Evolutionary conservation across 2,329 filamentous ascomycete species (phyloP).

Genomic region (Colletotrichum sp.): DNA sequence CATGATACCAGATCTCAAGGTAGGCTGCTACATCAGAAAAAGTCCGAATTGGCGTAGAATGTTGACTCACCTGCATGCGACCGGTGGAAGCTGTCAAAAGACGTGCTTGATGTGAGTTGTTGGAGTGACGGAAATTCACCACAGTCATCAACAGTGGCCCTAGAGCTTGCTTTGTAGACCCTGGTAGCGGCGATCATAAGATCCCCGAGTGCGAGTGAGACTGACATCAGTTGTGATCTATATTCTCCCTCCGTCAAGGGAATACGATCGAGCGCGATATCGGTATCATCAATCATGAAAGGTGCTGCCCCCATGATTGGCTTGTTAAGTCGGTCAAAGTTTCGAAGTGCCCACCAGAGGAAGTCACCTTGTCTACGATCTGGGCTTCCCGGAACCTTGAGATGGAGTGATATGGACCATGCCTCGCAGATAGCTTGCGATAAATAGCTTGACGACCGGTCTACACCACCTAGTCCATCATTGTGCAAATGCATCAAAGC

Average conservation of each 20-base stretch:
- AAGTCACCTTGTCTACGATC: conserved; percentile 18
- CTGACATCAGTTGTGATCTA: conserved; percentile 14
- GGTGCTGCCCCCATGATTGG: conserved; percentile 24
- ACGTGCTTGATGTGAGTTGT: not conserved
- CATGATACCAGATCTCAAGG: conserved; percentile 24
- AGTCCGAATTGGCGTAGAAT: not conserved
- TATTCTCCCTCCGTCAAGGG: not conserved
- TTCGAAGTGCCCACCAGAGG: conserved; percentile 23
- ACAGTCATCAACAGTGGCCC: conserved; percentile 10
- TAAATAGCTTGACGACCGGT: conserved; percentile 24
- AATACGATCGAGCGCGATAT: conserved; percentile 17
- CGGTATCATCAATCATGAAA: conserved; percentile 25
- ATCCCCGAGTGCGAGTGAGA: conserved; percentile 20
- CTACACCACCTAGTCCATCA: conserved; percentile 24
- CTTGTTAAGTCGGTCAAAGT: conserved; percentile 25
- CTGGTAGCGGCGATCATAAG: conserved; percentile 21
- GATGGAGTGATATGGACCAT: conserved; percentile 26
- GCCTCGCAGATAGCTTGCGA: conserved; percentile 28
- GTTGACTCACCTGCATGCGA: conserved; percentile 15
- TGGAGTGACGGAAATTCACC: conserved; percentile 16
- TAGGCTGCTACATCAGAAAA: conserved; percentile 5
- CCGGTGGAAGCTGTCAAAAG: conserved; percentile 9
- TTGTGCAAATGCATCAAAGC: conserved; percentile 29
- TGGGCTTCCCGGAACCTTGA: conserved; percentile 18
- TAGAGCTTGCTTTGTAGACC: conserved; percentile 23